Conservation (phyloP, 495 filamentous ascomycete genomes). For the Hyaloscypha finlandica region DNA sequence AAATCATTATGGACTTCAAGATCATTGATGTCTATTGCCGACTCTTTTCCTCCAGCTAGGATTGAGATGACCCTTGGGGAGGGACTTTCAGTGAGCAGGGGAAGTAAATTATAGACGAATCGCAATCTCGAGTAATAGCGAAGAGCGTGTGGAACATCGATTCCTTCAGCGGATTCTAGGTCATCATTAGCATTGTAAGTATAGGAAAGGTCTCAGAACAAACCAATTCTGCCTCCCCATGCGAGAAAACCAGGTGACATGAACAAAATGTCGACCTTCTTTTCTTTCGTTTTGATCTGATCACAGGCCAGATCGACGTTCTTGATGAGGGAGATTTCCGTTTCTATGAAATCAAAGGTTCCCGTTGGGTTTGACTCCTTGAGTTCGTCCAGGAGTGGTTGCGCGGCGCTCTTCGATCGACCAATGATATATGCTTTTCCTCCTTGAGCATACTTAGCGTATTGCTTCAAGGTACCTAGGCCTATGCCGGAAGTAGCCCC, state of each 20-base stretch:
- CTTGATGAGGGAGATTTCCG: slow-evolving; percentile 33
- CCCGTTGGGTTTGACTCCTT: slow-evolving; percentile 26
- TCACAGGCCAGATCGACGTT: slow-evolving; percentile 34
- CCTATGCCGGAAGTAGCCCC: slow-evolving; percentile 50
- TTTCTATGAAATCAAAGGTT: slow-evolving; percentile 31
- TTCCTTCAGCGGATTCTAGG: slow-evolving; percentile 34
- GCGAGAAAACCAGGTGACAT: slow-evolving; percentile 32
- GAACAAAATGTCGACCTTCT: slow-evolving; percentile 36
- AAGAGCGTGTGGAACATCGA: slow-evolving; percentile 33
- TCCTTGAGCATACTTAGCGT: slow-evolving; percentile 27
- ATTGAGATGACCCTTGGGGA: slow-evolving; percentile 32
- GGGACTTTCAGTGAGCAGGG: slow-evolving; percentile 29
- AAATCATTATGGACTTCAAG: slow-evolving; percentile 31
- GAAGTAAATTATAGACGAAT: slow-evolving; percentile 30
- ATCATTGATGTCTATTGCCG: slow-evolving; percentile 26
- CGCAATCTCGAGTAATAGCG: slow-evolving; percentile 37
- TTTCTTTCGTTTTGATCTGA: slow-evolving; percentile 29
- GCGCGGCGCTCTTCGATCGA: slow-evolving; percentile 40
- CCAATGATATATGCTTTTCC: slow-evolving; percentile 44
- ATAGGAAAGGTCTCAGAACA: not conserved
- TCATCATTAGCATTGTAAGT: slow-evolving; percentile 3
- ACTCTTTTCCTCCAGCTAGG: slow-evolving; percentile 30
- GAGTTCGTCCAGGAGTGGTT: slow-evolving; percentile 38
- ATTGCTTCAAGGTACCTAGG: slow-evolving; percentile 40
- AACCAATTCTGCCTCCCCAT: slow-evolving; percentile 27